Evolutionary conservation across 306 rosid species (phyloP), one percentile per base, ranked within the genome.

Genomic region (Cicer cuneatum): DNA sequence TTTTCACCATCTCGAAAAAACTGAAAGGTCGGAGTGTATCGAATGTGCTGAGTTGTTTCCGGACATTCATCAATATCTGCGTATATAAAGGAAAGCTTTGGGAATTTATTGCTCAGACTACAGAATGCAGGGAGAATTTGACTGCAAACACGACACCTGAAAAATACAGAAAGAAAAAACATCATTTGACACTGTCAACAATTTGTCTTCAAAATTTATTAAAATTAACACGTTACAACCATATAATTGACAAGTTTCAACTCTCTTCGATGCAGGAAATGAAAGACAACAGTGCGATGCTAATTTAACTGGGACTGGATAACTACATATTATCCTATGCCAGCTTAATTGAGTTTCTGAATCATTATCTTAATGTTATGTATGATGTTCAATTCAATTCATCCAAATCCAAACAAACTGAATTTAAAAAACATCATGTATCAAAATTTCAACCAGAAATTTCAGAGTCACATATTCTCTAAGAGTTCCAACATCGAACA

Each of bases 61-160:
- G 98, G 98, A 53, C 94, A 92, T 71, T 90, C 96, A 77, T 92
- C 98, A 58, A 90, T 92, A 57, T 93, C 97, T 10, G 92, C 87
- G 16, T 93, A 91, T 74, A 91, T 21, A 74, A 91, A 93, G 8
- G 88, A 84, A 49, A 91, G 80, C 85, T 85, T 88, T 0, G 92
- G 96, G 77, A 91, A 91, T 21, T 85, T 53, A 71, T 89, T 83
- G 81, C 97, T 91, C 80, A 93, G 82, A 64, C 66, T 76, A 72
- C 92, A 88, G 80, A 89, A 89, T 21, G 89, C 80, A 1, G 97
- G 98, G 33, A 93, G 96, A 77, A 93, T 89, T 79, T 86, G 92
- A 65, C 86, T 81, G 45, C 97, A 93, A 43, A 90, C 89, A 0
- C 89, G 54, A 64, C 98, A 93, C 97, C 98, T 93, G 89, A 73